A percentile compares a stretch with the other conserved stretches of the same genome.
phyloP scores from a whole-genome alignment of 345 rosid genomes.

The Eucalyptus cladocalyx region DNA sequence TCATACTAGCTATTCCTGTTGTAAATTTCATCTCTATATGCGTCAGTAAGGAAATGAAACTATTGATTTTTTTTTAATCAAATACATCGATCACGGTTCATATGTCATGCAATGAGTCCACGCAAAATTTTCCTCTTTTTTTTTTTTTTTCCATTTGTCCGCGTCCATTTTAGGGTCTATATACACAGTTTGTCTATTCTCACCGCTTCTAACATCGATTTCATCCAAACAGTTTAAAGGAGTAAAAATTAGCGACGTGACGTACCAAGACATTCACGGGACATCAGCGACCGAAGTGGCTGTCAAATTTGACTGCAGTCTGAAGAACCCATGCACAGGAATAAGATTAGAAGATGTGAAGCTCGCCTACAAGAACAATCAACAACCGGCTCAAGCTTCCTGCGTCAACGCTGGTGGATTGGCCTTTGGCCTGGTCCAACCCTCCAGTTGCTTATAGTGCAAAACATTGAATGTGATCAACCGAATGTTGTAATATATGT shows the following conservation, averaged over 20 bases:
- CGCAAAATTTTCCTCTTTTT: background rate
- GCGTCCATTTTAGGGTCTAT: background rate
- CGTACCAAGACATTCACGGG: constrained; percentile 47
- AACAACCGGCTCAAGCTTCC: constrained; percentile 27
- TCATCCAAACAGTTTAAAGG: constrained; percentile 37
- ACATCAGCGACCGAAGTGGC: constrained; percentile 52
- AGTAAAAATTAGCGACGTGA: constrained; percentile 42
- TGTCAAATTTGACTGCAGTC: constrained; percentile 57
- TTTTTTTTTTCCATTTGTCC: background rate
- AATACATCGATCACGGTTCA: background rate
- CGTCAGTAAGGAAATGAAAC: background rate
- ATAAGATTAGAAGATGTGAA: constrained; percentile 38
- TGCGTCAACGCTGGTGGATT: constrained; percentile 44
- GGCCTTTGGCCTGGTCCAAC: constrained; percentile 24
- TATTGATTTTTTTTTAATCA: background rate
- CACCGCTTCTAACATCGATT: background rate
- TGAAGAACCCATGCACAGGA: constrained; percentile 33
- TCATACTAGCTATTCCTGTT: background rate
- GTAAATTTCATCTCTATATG: background rate
- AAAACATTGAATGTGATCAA: background rate
- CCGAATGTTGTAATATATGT: background rate
- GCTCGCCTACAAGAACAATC: constrained; percentile 16
- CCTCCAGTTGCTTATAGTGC: constrained; percentile 18
- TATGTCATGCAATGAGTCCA: background rate
- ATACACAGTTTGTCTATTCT: background rate